Base-by-base conservation (phyloP, 1,284 basidiomycete species). In the Trichosporon sp. region DNA sequence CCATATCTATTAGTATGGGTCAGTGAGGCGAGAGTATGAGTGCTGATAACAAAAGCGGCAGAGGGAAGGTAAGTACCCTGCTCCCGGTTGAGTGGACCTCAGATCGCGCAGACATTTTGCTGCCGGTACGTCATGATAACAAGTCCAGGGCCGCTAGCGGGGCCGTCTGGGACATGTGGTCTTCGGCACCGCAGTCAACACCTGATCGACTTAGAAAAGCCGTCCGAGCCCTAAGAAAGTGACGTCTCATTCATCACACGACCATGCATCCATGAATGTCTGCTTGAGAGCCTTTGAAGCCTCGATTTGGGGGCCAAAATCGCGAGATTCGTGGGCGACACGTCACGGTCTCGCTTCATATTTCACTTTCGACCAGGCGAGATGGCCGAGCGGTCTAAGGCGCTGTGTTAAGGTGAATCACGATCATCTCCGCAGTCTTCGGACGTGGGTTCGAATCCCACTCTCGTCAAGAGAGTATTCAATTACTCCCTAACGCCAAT, bases 1-100 rank as follows among this genome's bases (percentile, higher is more conserved):
- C 91, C 91, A 93, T 92, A 5, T 10, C 21, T n/a, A 23, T 46
- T 19, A 46, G 21, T 25, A 7, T 9, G 10, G 5, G 49, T 49
- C 9, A 14, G 46, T 14, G 11, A 14, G 11, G 27, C n/a, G n/a
- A n/a, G n/a, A 6, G 25, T 29, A 27, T n/a, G 49, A 54, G 13
- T 27, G n/a, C n/a, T n/a, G n/a, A n/a, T n/a, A 0, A 52, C 4
- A 9, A 11, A 27, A 27, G 25, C 14, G 25, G 13, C 13, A 31
- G 49, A 10, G 25, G 25, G 27, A 27, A 54, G 46, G 2, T 11
- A 25, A 16, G 3, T 10, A 27, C 3, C 5, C 16, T 6, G 36
- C 36, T n/a, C 6, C 11, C 11, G 19, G 36, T 16, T 37, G 36
- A 37, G 40, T 21, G 40, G 40, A 44, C 40, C 19, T 21, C 19